Base-by-base conservation (phyloP, 108 stramenopile species). In the Discostella stelligeroides region DNA sequence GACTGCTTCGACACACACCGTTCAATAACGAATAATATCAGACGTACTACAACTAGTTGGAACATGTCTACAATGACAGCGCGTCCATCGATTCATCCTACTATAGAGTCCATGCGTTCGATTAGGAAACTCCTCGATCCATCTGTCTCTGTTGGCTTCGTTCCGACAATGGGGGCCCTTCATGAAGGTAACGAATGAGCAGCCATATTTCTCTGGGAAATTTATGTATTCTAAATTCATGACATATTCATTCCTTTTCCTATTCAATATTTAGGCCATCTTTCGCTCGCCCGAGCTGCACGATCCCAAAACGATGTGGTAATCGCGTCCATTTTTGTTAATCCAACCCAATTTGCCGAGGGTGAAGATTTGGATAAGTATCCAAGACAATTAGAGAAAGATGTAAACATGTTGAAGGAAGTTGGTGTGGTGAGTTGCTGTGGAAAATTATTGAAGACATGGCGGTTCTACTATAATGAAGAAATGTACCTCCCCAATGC, bases 81-180 rank as follows among this genome's bases (percentile, higher is more conserved):
- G 38, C 56, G 18, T 18, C 63, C 68, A 21, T 60, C 41, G 15
- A 62, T 77, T 38, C 76, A 77, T 56, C 63, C 77, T 41, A 71
- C 77, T 21, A 62, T 79, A 7, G 59, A 79, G 66, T 79, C 77
- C 21, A 79, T 79, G 3, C 63, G 77, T 48, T 71, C 65, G 13
- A 18, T 60, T 23, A 42, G 76, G 47, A 66, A 77, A 60, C 59
- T 68, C 7, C 41, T 70, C 34, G 48, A 60, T 51, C 63, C 82
- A 1, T 60, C 67, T 37, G 25, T 70, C 11, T 84, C 74, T 23
- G 85, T 95, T 46, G 95, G 95, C 13, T 96, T 98, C 60, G 98
- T 99, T 11, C 98, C 98, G 1, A 99, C 98, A 7, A 99, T 99
- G 98, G 98, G 98, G 50, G 98, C 98, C 2, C 77, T 99, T n/a